phyloP scores from a whole-genome alignment of 192 early-diverging fungal genomes.

The Backusella australiensis region DNA sequence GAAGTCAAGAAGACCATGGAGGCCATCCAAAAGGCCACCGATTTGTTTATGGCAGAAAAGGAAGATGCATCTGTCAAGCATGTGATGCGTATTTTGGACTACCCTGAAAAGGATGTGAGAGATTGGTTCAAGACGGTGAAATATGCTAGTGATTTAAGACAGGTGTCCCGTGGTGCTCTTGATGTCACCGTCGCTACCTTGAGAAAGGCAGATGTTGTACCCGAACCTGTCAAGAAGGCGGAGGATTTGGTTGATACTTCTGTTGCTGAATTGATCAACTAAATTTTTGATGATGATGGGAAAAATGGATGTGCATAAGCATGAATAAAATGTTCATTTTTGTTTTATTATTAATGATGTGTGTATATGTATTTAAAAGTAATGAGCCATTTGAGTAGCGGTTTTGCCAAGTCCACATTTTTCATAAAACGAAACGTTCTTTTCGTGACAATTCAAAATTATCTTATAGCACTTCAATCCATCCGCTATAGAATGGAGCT shows the following conservation, averaged over 20 bases:
- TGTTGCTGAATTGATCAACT: conserved; percentile 10
- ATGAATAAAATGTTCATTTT: neutral
- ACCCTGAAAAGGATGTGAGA: conserved; percentile 55
- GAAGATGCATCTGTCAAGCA: conserved; percentile 45
- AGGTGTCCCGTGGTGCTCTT: conserved; percentile 43
- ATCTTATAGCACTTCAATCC: conserved; percentile 88
- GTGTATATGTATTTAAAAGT: conserved; percentile 26
- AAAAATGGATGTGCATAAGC: neutral
- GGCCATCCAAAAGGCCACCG: conserved; percentile 43
- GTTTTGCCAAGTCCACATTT: conserved; percentile 86
- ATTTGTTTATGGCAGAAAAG: conserved; percentile 42
- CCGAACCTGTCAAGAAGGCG: conserved; percentile 34
- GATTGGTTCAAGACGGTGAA: conserved; percentile 63
- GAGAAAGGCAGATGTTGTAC: conserved; percentile 55
- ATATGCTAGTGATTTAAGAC: conserved; percentile 45
- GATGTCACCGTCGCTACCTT: conserved; percentile 48
- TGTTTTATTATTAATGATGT: neutral
- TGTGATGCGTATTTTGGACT: conserved; percentile 51
- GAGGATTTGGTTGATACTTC: conserved; percentile 5
- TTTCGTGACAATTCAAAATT: conserved; percentile 64
- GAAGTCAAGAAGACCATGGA: conserved; percentile 28
- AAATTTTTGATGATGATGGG: neutral
- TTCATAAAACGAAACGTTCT: conserved; percentile 89
- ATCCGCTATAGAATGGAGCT: conserved; percentile 74
- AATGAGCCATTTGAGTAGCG: conserved; percentile 70